Evolutionary conservation across 345 rosid genomes (phyloP), one percentile per base, ranked within the genome.

Genomic region (Anastatica hierochuntica): DNA sequence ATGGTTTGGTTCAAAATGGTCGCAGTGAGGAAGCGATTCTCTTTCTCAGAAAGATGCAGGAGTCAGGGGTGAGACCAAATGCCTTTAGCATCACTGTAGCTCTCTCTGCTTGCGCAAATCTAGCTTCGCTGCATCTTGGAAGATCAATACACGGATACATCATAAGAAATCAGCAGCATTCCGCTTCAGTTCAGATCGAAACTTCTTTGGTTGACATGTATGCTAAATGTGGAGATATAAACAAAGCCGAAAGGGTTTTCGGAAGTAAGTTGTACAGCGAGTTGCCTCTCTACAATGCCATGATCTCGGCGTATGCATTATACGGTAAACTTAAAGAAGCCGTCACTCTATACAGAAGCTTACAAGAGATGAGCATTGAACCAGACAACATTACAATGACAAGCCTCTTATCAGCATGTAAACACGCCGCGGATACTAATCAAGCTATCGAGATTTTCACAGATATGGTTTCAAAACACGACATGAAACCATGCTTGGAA

Each of bases 131-230:
- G 45, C 71, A 31, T 36, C 24, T 58, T 6, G 84, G 84, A 59
- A 80, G 67, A 68, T 71, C 80, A 39, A 60, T 84, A 30, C 87
- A 82, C 60, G 85, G 80, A 37, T 75, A 75, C 61, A 58, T 66
- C 30, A 48, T 58, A 58, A 76, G 84, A 75, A 78, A 69, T 49
- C 68, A 53, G 20, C 68, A 40, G 31, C 67, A 64, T 37, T 56
- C 42, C 50, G 56, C 62, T 41, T 48, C 42, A 3, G 53, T 57
- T 55, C 56, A 69, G 11, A 15, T 71, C 36, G 70, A 71, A 36
- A 83, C 81, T 37, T 74, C 84, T 21, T 61, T 80, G 57, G 66
- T 73, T 48, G 84, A 82, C 68, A 73, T 88, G 92, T 83, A 80
- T 66, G 72, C 77, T 47, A 79, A 79, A 71, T 75, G 79, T 65